A percentile compares a stretch with the other conserved stretches of the same genome.
Evolutionary conservation across 2,329 filamentous ascomycete species (phyloP).

Genomic region (Ophiocordyceps australis): DNA sequence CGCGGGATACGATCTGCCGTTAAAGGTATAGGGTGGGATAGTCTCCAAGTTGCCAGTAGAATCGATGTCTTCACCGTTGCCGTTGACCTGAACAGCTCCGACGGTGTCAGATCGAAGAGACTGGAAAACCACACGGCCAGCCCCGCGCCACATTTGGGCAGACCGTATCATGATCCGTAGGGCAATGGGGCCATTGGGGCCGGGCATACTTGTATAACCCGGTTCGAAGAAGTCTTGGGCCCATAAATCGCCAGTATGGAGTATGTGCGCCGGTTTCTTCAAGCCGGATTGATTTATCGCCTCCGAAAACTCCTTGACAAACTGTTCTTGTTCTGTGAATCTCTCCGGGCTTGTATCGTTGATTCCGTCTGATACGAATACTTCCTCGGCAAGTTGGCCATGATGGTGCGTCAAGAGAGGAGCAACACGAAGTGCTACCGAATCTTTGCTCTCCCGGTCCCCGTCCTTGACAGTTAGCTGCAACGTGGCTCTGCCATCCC

Average conservation of each 20-base stretch:
- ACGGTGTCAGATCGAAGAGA: constrained; percentile 10
- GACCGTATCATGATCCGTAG: constrained; percentile 15
- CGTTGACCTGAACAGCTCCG: constrained; percentile 12
- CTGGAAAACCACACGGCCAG: constrained; percentile 14
- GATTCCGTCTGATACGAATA: no score
- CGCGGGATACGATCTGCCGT: constrained; percentile 6
- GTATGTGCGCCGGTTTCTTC: constrained; percentile 5
- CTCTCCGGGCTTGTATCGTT: no score
- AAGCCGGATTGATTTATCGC: constrained; percentile 4
- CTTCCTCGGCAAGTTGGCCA: constrained; percentile 9
- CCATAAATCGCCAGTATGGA: constrained; percentile 14
- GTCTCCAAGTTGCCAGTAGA: constrained; percentile 16
- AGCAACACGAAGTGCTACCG: constrained; percentile 15
- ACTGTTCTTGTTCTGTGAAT: constrained; percentile 6
- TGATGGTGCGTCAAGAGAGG: constrained; percentile 19
- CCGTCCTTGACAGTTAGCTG: constrained; percentile 11
- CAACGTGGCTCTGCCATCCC: constrained; percentile 11
- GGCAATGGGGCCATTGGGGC: constrained; percentile 11
- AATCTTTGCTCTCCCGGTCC: constrained; percentile 5
- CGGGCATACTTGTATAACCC: constrained; percentile 18
- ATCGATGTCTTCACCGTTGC: constrained; percentile 5
- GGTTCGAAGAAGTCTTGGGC: constrained; percentile 20
- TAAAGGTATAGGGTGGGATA: constrained; percentile 12
- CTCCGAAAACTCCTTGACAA: constrained; percentile 6
- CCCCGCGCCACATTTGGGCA: constrained; percentile 8